These are phyloP conservation scores for Pueraria montana DNA, from an alignment of 306 rosid genomes.

Conservation along the genomic window DNA sequence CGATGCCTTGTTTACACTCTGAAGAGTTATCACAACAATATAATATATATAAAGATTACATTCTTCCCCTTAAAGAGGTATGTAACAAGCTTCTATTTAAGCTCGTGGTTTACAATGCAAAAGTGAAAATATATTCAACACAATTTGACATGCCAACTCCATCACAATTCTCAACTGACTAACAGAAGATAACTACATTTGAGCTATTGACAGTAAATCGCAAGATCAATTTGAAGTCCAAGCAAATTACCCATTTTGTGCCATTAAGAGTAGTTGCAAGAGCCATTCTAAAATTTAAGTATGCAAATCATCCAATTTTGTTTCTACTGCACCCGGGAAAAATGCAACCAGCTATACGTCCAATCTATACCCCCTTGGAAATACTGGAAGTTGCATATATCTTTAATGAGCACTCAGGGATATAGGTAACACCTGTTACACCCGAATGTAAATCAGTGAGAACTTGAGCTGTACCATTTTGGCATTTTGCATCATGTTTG, in stretches of 20 bases:
- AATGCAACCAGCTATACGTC: slow-evolving; percentile 37
- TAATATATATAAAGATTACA: slow-evolving; percentile 26
- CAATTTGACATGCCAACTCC: slow-evolving; percentile 50
- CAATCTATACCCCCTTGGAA: slow-evolving; percentile 64
- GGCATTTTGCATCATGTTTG: slow-evolving; percentile 42
- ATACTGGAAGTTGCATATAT: slow-evolving; percentile 85
- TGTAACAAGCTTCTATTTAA: slow-evolving; percentile 50
- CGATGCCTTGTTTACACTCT: too few species aligned
- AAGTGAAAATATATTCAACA: slow-evolving; percentile 43
- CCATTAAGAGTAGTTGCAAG: slow-evolving; percentile 41
- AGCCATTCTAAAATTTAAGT: slow-evolving; percentile 36
- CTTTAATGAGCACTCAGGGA: slow-evolving; percentile 78
- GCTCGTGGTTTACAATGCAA: slow-evolving; percentile 50
- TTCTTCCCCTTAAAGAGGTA: slow-evolving; percentile 53
- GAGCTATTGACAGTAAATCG: slow-evolving; percentile 40
- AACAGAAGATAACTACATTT: slow-evolving; percentile 26
- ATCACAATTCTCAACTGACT: slow-evolving; percentile 40
- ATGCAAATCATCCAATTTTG: slow-evolving; percentile 34
- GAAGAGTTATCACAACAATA: too few species aligned
- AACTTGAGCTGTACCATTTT: slow-evolving; percentile 21
- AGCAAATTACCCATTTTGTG: slow-evolving; percentile 41
- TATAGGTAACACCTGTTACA: slow-evolving; percentile 77
- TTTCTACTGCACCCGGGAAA: slow-evolving; percentile 34
- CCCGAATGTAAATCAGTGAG: slow-evolving; percentile 42
- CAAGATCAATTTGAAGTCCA: slow-evolving; percentile 32